Evolutionary conservation across 1,284 basidiomycete genomes (phyloP).

Genomic region (Inonotus hispidus): DNA sequence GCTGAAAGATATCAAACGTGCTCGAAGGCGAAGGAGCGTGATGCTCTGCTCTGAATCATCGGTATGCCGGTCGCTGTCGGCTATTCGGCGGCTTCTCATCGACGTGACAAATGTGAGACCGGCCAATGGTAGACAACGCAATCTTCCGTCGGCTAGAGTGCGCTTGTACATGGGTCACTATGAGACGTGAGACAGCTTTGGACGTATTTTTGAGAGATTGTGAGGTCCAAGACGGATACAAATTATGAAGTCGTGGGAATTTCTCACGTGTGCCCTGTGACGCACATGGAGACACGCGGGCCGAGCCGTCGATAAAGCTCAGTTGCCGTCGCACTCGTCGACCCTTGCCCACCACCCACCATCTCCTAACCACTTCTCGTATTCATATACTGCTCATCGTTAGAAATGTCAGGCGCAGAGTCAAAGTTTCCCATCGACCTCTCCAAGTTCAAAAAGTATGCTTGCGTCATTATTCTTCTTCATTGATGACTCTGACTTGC

Average conservation of each 20-base stretch:
- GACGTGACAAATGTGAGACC: background rate
- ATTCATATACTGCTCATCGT: conserved; percentile 17
- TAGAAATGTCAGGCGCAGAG: conserved; percentile 34
- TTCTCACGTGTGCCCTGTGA: conserved; percentile 1
- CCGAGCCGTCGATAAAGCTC: conserved; percentile 15
- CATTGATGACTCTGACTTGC: background rate
- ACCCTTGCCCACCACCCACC: conserved; percentile 3
- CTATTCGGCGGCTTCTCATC: background rate
- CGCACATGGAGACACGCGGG: background rate
- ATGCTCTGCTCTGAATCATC: background rate
- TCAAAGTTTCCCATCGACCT: conserved; percentile 71
- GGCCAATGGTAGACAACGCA: background rate
- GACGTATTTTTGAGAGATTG: background rate
- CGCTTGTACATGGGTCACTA: background rate
- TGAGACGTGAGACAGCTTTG: background rate
- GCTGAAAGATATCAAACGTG: background rate
- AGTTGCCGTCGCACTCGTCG: background rate
- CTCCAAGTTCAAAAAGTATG: conserved; percentile 64
- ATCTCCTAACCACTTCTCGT: background rate
- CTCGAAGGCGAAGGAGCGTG: background rate
- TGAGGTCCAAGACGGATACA: background rate
- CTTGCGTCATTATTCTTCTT: background rate
- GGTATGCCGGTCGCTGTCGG: background rate
- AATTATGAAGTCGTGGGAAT: conserved; percentile 5
- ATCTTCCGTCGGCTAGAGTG: background rate